Percentiles rank a stretch among this genome's conserved stretches.
These are phyloP conservation scores for Blastobotrys petasosporus DNA, from an alignment of 1,139 yeast species.

Conservation along the genomic window DNA sequence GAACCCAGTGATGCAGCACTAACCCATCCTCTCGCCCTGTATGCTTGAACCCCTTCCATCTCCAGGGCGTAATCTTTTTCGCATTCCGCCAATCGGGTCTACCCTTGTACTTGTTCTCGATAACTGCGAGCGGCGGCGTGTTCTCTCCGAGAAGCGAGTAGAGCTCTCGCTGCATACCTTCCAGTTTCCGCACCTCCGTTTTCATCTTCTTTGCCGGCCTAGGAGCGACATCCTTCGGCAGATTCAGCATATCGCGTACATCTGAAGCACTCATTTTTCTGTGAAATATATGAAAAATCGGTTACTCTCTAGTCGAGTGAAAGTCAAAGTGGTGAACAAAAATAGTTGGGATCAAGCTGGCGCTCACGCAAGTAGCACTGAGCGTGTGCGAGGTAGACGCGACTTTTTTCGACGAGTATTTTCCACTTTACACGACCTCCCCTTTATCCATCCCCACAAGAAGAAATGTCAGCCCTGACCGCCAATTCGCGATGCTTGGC, in stretches of 20 bases:
- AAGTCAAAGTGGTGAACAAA: background rate
- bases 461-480: background rate
- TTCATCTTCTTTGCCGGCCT: slow-evolving; percentile 23
- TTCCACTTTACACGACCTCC: no score
- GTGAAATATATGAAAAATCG: background rate
- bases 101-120: slow-evolving; percentile 54
- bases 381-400: no score
- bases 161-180: slow-evolving; percentile 88
- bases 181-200: slow-evolving; percentile 26
- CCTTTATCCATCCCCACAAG: background rate
- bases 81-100: slow-evolving; percentile 46
- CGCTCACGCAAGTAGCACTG: no score
- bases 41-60: slow-evolving; percentile 54
- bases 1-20: slow-evolving; percentile 76
- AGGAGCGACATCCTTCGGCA: slow-evolving; percentile 37
- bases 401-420: no score
- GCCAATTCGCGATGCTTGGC: slow-evolving; percentile 50
- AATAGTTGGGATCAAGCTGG: slow-evolving; percentile 1
- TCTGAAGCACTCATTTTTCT: slow-evolving; percentile 40
- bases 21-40: slow-evolving; percentile 46
- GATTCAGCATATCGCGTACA: slow-evolving; percentile 71
- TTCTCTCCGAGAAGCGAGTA: slow-evolving; percentile 86
- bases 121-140: slow-evolving; percentile 72
- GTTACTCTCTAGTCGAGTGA: background rate
- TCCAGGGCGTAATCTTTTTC: slow-evolving; percentile 78